These are phyloP conservation scores for Anastatica hierochuntica DNA, from an alignment of 345 rosid species.

Conservation along the genomic window DNA sequence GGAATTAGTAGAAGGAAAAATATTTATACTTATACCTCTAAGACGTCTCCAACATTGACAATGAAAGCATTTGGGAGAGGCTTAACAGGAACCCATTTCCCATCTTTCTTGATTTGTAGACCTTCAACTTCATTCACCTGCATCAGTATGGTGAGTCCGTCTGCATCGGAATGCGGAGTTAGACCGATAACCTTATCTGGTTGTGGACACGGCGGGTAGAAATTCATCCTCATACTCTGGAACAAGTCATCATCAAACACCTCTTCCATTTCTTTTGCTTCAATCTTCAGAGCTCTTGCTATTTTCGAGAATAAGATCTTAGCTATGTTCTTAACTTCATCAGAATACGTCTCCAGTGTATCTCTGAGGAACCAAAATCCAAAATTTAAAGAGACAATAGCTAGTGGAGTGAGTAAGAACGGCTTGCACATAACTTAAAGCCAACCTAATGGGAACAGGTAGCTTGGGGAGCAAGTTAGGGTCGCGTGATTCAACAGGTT, in stretches of 20 bases:
- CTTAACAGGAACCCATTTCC: constrained; percentile 36
- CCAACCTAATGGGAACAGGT: constrained; percentile 26
- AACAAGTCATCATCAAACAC: constrained; percentile 18
- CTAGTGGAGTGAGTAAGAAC: not conserved
- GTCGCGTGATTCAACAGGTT: constrained; percentile 16
- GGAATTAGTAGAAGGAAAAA: no score
- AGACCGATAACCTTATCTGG: constrained; percentile 42
- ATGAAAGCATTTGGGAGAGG: constrained; percentile 45
- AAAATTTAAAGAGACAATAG: no score
- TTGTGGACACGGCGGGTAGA: constrained; percentile 57
- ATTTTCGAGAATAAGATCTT: constrained; percentile 26
- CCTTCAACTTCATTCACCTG: constrained; percentile 39
- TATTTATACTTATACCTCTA: constrained; percentile 39
- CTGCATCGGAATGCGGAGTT: constrained; percentile 40
- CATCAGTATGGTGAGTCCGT: constrained; percentile 41
- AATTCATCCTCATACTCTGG: constrained; percentile 43
- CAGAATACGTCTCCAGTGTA: constrained; percentile 33
- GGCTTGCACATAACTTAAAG: no score
- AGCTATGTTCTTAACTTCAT: constrained; percentile 30
- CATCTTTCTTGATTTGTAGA: constrained; percentile 45
- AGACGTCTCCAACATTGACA: constrained; percentile 46
- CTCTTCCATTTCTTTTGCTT: constrained; percentile 32
- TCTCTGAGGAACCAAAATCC: constrained; percentile 26
- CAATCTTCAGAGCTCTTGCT: constrained; percentile 43
- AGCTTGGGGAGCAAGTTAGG: constrained; percentile 28